Evolutionary conservation across 257 asterid species (phyloP).

Genomic region (Nicotiana paniculata): DNA sequence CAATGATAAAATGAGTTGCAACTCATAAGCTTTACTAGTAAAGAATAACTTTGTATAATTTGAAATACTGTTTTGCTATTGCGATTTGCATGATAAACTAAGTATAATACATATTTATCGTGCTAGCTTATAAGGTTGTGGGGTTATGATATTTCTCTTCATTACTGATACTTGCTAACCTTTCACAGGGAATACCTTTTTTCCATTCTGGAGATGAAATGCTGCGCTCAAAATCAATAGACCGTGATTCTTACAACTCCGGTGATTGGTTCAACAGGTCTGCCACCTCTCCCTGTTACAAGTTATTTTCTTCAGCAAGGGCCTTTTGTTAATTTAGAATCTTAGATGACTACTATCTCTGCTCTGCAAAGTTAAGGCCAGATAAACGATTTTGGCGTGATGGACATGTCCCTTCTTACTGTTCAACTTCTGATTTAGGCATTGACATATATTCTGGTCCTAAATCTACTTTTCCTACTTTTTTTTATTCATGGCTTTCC

Average conservation of each 20-base stretch:
- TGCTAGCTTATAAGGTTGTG: neutral
- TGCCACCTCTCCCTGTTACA: slow-evolving; percentile 4
- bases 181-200: slow-evolving; percentile 78
- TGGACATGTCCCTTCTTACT: neutral
- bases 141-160: neutral
- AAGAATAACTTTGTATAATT: neutral
- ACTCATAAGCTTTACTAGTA: neutral
- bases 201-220: slow-evolving; percentile 97
- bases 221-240: slow-evolving; percentile 92
- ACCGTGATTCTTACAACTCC: slow-evolving; percentile 95
- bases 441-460: slow-evolving; percentile 6
- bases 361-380: neutral
- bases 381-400: too few species aligned
- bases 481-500: neutral
- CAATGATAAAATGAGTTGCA: neutral
- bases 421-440: neutral
- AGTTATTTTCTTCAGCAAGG: slow-evolving; percentile 5
- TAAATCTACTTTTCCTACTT: neutral
- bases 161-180: slow-evolving; percentile 10
- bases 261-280: slow-evolving; percentile 99
- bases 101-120: neutral
- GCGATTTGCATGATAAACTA: neutral
- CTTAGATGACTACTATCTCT: neutral
- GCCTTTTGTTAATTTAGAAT: neutral
- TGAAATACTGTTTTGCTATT: neutral